These are phyloP conservation scores for Lanzia echinophila DNA, from an alignment of 2,329 filamentous ascomycete genomes.

Conservation along the genomic window DNA sequence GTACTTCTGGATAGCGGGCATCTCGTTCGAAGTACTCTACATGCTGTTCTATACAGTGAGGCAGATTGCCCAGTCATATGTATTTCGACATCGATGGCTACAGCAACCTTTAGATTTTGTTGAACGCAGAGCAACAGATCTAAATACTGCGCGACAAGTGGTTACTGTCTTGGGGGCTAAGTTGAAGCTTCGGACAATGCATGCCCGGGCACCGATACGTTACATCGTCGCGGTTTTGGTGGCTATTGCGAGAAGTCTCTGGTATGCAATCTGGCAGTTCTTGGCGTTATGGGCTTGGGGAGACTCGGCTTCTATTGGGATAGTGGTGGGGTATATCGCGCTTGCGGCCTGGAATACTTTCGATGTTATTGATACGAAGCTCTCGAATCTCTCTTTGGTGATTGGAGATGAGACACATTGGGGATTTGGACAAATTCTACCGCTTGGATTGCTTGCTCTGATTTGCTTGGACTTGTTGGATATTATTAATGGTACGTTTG, in stretches of 20 bases:
- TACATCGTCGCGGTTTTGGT: neutral
- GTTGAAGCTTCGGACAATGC: neutral
- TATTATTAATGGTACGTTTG: conserved; percentile 9
- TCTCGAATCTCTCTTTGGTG: conserved; percentile 10
- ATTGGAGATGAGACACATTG: conserved; percentile 11
- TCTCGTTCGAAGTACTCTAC: conserved; percentile 7
- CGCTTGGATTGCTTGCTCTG: conserved; percentile 10
- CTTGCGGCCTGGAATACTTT: conserved; percentile 13
- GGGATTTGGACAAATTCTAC: conserved; percentile 16
- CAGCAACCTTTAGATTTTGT: neutral
- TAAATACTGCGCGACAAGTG: neutral
- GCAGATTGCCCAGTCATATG: neutral
- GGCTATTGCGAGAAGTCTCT: neutral
- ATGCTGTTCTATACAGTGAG: conserved; percentile 2
- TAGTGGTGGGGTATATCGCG: conserved; percentile 10
- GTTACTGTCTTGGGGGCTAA: neutral
- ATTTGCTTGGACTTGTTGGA: conserved; percentile 12
- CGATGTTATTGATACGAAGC: conserved; percentile 12
- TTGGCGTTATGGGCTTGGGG: conserved; percentile 12
- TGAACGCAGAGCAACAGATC: neutral
- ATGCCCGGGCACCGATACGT: neutral
- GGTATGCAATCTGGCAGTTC: conserved; percentile 2
- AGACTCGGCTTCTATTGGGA: conserved; percentile 4
- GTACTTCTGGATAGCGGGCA: conserved; percentile 13
- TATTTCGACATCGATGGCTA: neutral